A percentile compares a stretch with the other conserved stretches of the same genome.
Evolutionary conservation across 352 stramenopile genomes (phyloP).

Genomic region (Thalassiosira allenii): DNA sequence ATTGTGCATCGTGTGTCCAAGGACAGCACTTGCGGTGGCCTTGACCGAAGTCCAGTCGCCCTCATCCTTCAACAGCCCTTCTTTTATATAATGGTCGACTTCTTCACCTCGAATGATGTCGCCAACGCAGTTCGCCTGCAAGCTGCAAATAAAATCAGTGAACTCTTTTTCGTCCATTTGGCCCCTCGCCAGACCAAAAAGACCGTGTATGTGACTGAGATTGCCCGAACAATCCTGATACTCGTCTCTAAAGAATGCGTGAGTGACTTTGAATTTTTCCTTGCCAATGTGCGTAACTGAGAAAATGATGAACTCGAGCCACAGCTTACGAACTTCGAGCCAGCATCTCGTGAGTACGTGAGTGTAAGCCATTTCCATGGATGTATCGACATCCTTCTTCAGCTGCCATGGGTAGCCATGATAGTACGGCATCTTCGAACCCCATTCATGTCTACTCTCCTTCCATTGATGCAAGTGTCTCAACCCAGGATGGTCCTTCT

Average conservation of each 20-base stretch:
- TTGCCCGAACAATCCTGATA: constrained; percentile 46
- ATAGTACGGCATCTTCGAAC: constrained; percentile 14
- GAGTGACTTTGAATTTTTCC: not conserved
- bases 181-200: constrained; percentile 22
- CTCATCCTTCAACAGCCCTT: constrained; percentile 7
- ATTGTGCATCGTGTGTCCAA: constrained; percentile 22
- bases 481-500: constrained; percentile 28
- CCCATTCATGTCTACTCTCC: constrained; percentile 30
- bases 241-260: constrained; percentile 54
- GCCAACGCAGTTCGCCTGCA: constrained; percentile 36
- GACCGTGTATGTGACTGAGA: constrained; percentile 51
- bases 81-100: not conserved
- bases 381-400: constrained; percentile 16
- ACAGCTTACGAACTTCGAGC: constrained; percentile 45
- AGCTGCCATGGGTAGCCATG: not conserved
- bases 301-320: constrained; percentile 38
- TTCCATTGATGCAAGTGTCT: constrained; percentile 24
- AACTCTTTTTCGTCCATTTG: constrained; percentile 40
- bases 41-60: constrained; percentile 12
- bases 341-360: constrained; percentile 30
- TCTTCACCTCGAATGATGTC: constrained; percentile 14
- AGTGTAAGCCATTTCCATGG: constrained; percentile 46
- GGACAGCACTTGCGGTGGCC: not conserved
- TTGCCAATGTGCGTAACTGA: constrained; percentile 11
- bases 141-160: constrained; percentile 17